Conservation (phyloP, 1,284 basidiomycete genomes). For the Porogramme epimiltina region DNA sequence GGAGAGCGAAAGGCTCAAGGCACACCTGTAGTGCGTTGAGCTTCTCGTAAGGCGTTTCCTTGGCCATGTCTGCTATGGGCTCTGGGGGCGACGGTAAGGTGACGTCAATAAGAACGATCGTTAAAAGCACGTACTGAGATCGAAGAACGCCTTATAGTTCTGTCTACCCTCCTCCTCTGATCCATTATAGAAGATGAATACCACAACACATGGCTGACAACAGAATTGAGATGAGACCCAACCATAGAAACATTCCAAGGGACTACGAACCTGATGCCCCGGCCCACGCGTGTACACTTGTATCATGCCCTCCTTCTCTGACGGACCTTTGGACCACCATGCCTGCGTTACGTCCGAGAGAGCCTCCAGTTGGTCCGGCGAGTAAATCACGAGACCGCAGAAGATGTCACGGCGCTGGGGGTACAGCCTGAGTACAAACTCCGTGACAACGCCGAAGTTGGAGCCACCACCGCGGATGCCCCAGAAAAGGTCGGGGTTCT, state of each 20-base stretch:
- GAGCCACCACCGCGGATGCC: slow-evolving; percentile 45
- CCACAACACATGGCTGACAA: slow-evolving; percentile 38
- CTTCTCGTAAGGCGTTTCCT: slow-evolving; percentile 48
- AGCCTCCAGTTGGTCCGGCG: slow-evolving; percentile 19
- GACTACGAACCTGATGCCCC: slow-evolving; percentile 6
- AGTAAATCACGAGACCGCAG: slow-evolving; percentile 37
- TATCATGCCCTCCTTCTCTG: slow-evolving; percentile 21
- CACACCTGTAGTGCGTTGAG: slow-evolving; percentile 34
- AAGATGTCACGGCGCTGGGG: slow-evolving; percentile 35
- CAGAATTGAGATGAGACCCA: background rate
- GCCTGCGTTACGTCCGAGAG: slow-evolving; percentile 10
- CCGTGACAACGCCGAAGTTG: slow-evolving; percentile 47
- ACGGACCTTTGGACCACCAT: slow-evolving; percentile 15
- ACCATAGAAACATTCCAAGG: background rate
- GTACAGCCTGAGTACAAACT: slow-evolving; percentile 39
- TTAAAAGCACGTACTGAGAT: slow-evolving; percentile 35
- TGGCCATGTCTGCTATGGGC: slow-evolving; percentile 38
- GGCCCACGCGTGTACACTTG: slow-evolving; percentile 20
- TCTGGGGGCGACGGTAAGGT: background rate
- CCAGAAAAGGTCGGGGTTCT: slow-evolving; percentile 43
- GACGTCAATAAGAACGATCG: no score
- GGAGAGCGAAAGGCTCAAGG: background rate
- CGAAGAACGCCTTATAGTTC: slow-evolving; percentile 46
- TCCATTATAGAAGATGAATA: slow-evolving; percentile 51
- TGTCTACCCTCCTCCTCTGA: slow-evolving; percentile 46